Base-by-base conservation (phyloP, 495 filamentous ascomycete species). In the Diplogelasinospora grovesii region DNA sequence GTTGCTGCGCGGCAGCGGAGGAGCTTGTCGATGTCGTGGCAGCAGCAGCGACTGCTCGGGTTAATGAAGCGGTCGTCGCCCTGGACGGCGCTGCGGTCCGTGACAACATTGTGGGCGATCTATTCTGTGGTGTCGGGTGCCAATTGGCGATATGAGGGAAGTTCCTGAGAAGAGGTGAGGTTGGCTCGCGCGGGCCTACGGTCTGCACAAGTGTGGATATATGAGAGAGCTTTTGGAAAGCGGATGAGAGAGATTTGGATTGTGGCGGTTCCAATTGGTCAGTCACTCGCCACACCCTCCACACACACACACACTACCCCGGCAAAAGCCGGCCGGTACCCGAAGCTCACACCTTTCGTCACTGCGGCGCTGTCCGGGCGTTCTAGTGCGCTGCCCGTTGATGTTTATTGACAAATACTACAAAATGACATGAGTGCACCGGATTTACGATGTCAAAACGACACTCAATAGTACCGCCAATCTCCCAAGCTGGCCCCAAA, bases 401-500 rank as follows among this genome's bases (percentile, higher is more conserved):
- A 34, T 10, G 15, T 4, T 15, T 22, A 36, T 36, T 22, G 2
- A n/a, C 1, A 22, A 36, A 22, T 22, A 36, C 9, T 10, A 36
- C 13, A 15, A 4, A 22, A 48, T 7, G 8, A 29, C 19, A 32
- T 14, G 13, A 4, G n/a, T n/a, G 8, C n/a, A 27, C 28, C 21
- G 16, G 13, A 10, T 22, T 46, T 37, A 61, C 65, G 7, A 52
- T 60, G 0, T 67, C 57, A 31, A 75, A 75, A 56, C 71, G 73
- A 18, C 66, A 69, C 41, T 73, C 72, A 2, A 68, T 67, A 39
- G 46, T 69, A 28, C 69, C 74, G 1, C 54, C 71, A 15, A 59
- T 65, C 9, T 44, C 50, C 25, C 50, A 57, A 8, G 52, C 66
- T 13, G 65, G 63, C 22, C 67, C 74, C 7, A 79, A 78, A 54